phyloP scores from a whole-genome alignment of 768 basidiomycete genomes.

The Mycena chlorophos region DNA sequence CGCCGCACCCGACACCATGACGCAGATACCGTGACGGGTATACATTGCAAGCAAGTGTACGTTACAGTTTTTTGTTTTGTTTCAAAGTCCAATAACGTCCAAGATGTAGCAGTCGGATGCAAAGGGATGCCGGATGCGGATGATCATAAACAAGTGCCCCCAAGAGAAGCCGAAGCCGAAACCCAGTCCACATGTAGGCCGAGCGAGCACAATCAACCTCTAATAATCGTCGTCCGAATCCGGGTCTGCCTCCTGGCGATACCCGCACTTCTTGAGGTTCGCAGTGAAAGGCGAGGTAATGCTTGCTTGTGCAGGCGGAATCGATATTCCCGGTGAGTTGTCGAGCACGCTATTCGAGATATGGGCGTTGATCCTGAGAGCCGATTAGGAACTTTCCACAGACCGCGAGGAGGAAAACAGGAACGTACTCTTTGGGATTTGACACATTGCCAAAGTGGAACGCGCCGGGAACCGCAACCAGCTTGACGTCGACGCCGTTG shows the following conservation, averaged over 20 bases:
- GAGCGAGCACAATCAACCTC: too few species aligned
- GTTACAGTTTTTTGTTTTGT: too few species aligned
- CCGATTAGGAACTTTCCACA: too few species aligned
- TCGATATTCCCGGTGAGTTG: conserved; percentile 11
- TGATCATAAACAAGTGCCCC: not conserved
- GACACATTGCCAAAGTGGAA: conserved; percentile 16
- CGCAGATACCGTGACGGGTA: too few species aligned
- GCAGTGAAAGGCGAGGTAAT: conserved; percentile 20
- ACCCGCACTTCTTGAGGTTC: conserved; percentile 16
- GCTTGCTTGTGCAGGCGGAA: conserved; percentile 9
- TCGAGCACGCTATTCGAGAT: conserved; percentile 12
- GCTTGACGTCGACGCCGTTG: conserved; percentile 11
- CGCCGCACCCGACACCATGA: too few species aligned
- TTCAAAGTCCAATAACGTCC: too few species aligned
- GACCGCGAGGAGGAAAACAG: not conserved
- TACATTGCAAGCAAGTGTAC: too few species aligned
- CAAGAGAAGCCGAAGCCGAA: too few species aligned
- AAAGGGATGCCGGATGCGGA: too few species aligned
- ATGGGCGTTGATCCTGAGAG: conserved; percentile 9
- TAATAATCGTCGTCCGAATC: conserved; percentile 16
- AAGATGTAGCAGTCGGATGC: too few species aligned
- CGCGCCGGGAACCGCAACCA: conserved; percentile 7
- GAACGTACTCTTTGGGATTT: conserved; percentile 13
- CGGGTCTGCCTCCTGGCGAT: conserved; percentile 9
- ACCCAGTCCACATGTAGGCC: too few species aligned